These are phyloP conservation scores for Pisolithus tinctorius DNA, from an alignment of 768 basidiomycete species.

Conservation along the genomic window DNA sequence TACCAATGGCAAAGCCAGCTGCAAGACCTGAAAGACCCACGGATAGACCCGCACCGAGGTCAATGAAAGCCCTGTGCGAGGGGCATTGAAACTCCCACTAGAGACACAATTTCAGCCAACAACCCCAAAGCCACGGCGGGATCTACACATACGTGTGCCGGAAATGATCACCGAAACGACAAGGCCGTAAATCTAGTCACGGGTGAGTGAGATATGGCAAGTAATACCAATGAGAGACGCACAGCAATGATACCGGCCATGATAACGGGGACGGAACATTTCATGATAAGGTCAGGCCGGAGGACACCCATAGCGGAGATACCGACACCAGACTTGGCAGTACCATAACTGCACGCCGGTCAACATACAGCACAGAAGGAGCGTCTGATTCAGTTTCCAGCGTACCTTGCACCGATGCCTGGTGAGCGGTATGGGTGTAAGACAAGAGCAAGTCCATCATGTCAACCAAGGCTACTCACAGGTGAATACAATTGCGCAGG, in stretches of 20 bases:
- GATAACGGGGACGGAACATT: conserved; percentile 93
- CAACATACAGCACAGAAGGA: neutral
- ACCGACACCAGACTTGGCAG: conserved; percentile 97
- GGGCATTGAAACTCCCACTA: conserved; percentile 74
- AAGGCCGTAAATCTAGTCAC: conserved; percentile 82
- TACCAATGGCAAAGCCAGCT: conserved; percentile 96
- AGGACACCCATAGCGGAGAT: conserved; percentile 98
- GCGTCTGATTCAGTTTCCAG: neutral
- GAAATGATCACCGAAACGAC: conserved; percentile 99
- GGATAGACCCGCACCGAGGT: conserved; percentile 88
- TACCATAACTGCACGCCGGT: conserved; percentile 73
- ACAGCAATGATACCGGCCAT: conserved; percentile 99
- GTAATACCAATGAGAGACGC: conserved; percentile 21
- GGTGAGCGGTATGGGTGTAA: neutral
- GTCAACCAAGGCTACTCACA: conserved; percentile 47
- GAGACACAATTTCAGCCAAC: neutral
- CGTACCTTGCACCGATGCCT: conserved; percentile 84
- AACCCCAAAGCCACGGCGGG: neutral
- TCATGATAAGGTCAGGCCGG: conserved; percentile 96
- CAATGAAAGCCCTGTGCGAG: conserved; percentile 92
- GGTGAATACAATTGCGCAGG: conserved; percentile 95
- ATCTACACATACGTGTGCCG: conserved; percentile 58
- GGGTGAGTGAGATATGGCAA: neutral
- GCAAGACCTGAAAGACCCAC: conserved; percentile 94
- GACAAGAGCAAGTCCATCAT: neutral